Percentiles rank a stretch among this genome's conserved stretches.
Conservation (phyloP, 176 grass and related monocot species). For the Echinochloa phyllopogon region DNA sequence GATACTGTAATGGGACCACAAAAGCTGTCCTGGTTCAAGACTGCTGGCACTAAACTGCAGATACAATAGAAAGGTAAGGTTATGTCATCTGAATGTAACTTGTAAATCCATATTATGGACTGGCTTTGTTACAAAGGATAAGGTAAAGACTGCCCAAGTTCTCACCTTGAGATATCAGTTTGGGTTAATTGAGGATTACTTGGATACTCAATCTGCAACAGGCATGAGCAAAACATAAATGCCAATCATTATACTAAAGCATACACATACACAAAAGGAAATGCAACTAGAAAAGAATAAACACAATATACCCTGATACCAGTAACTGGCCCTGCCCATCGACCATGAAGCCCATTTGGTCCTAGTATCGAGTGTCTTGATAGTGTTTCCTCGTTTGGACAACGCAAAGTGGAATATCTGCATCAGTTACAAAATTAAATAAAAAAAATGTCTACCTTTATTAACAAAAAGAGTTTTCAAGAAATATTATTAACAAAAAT, state of each 20-base stretch:
- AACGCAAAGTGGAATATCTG: constrained; percentile 72
- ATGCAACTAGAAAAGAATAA: constrained; percentile 38
- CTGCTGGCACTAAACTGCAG: constrained; percentile 61
- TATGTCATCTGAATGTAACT: constrained; percentile 28
- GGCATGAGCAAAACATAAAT: constrained; percentile 32
- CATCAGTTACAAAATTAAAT: constrained; percentile 42
- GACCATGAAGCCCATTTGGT: constrained; percentile 74
- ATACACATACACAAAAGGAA: constrained; percentile 16
- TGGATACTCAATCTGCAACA: constrained; percentile 86
- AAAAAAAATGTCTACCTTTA: neutral
- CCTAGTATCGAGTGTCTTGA: constrained; percentile 94
- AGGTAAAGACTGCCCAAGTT: constrained; percentile 2
- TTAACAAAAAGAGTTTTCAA: constrained; percentile 5
- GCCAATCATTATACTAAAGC: constrained; percentile 20
- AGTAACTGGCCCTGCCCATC: constrained; percentile 63
- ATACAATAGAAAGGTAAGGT: constrained; percentile 29
- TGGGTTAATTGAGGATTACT: constrained; percentile 73
- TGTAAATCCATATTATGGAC: constrained; percentile 20
- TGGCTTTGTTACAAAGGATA: constrained; percentile 18
- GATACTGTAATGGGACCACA: constrained; percentile 46
- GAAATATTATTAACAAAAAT: neutral
- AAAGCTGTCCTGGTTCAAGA: constrained; percentile 60
- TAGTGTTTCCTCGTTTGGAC: constrained; percentile 92
- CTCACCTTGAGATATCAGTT: constrained; percentile 71
- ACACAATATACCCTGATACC: constrained; percentile 76